A percentile compares a stretch with the other conserved stretches of the same genome.
Conservation (phyloP, 163 green algal species). For the Chlamydomonas reinhardtii region DNA sequence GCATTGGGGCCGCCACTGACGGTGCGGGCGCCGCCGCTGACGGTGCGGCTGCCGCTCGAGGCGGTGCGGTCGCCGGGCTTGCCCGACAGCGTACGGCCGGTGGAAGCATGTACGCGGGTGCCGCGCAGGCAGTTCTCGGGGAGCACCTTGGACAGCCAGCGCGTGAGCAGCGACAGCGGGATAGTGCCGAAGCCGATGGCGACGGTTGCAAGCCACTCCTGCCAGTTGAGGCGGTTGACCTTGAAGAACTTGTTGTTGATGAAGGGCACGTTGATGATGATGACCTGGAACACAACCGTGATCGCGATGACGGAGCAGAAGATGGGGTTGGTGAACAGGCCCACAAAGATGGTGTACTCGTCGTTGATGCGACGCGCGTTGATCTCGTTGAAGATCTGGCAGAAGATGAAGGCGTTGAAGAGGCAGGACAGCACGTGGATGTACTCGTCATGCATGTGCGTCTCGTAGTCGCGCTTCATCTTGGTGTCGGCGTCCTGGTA, state of each 20-base stretch:
- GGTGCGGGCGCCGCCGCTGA: background rate
- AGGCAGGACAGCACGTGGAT: conserved; percentile 85
- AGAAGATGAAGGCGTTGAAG: conserved; percentile 99
- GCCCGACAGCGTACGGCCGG: conserved; percentile 29
- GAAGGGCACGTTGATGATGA: conserved; percentile 69
- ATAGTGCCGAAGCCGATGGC: conserved; percentile 59
- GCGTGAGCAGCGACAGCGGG: conserved; percentile 52
- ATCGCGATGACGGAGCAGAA: conserved; percentile 89
- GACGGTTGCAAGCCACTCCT: conserved; percentile 66
- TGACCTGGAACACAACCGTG: conserved; percentile 73
- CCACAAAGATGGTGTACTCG: conserved; percentile 93
- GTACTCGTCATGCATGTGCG: conserved; percentile 59
- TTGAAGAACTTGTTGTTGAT: conserved; percentile 68
- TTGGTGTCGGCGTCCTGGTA: background rate
- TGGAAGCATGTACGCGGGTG: conserved; percentile 41
- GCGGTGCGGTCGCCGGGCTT: conserved; percentile 5
- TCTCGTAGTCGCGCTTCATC: conserved; percentile 33
- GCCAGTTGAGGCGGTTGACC: conserved; percentile 58
- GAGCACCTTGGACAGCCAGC: conserved; percentile 45
- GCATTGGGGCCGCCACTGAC: background rate
- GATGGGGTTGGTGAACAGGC: conserved; percentile 77
- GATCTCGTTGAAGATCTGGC: conserved; percentile 96
- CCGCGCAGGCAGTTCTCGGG: conserved; percentile 48
- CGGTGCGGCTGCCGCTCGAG: background rate
- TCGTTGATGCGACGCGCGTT: conserved; percentile 93